Conservation (phyloP, 192 early-diverging fungal genomes). For the Podila minutissima region DNA sequence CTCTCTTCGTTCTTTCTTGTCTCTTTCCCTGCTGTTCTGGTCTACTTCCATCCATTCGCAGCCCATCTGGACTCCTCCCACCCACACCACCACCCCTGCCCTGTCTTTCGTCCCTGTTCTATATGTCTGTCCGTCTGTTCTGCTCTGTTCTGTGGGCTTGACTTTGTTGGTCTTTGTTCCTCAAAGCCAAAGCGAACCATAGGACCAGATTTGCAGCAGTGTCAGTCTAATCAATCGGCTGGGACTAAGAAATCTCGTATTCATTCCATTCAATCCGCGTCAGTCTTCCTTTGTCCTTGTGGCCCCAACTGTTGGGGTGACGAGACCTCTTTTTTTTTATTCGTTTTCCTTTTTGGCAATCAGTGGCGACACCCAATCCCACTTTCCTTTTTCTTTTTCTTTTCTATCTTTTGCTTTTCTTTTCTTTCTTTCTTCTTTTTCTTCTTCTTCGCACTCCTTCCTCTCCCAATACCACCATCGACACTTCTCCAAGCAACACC, state of each 20-base stretch:
- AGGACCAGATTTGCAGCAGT: background rate
- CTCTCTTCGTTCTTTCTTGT: background rate
- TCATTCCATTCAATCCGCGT: no score
- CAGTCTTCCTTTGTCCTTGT: no score
- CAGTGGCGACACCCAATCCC: no score
- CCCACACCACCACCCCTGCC: background rate
- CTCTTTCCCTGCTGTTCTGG: background rate
- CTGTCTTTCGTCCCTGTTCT: background rate
- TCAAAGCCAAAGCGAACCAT: background rate
- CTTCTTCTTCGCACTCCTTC: background rate
- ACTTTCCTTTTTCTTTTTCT: background rate
- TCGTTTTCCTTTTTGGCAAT: background rate
- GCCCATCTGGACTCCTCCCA: no score
- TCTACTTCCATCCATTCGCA: background rate
- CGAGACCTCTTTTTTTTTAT: slow-evolving; percentile 3
- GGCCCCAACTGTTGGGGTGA: background rate
- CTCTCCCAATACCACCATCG: background rate
- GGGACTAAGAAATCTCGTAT: no score
- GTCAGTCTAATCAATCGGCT: no score
- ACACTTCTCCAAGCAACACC: background rate
- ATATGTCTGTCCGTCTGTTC: background rate
- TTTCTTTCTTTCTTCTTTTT: background rate
- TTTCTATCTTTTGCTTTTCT: background rate
- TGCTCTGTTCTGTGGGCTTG: no score
- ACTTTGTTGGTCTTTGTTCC: background rate